Base-by-base conservation (phyloP, 176 grass and related monocot genomes). In the Paspalum notatum region DNA sequence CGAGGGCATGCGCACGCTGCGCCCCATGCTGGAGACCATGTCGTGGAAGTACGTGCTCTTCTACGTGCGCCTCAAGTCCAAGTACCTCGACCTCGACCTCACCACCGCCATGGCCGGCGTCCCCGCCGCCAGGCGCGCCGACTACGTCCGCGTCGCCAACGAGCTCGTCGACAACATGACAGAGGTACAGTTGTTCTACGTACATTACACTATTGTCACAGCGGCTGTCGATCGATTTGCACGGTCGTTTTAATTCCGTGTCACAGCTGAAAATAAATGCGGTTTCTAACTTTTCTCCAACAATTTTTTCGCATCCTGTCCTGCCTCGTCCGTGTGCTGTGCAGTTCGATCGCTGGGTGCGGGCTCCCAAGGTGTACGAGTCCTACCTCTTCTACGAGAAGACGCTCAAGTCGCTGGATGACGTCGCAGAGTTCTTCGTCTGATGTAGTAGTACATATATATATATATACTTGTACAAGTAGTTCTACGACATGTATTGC, bases 11-110 rank as follows among this genome's bases (percentile, higher is more conserved):
- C 79, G 82, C 38, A 88, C 87, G 46, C 87, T 95, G 58, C 84
- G 95, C 52, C 92, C 93, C 25, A 98, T 98, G 92, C 86, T 98
- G 20, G 92, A 98, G 76, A 91, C 90, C 68, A 98, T 98, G 95
- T 90, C 95, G 5, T 98, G 95, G 95, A 88, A 82, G 75, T 97
- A 97, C 71, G 90, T 94, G n/a, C 67, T 98, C 60, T 92, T 93
- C 82, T 98, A 95, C 80, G 75, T 98, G 10, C 84, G 95, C 1
- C 90, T 93, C 59, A 94, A 92, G 80, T 85, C 92, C 53, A 89
- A 91, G 57, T 98, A 93, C 76, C 92, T 98, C 18, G 92, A 94
- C 81, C 63, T 74, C 48, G 95, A 98, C 86, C 88, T 98, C 52
- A 92, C 89, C 81, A 98, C 83, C 17, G 95, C 92, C 65, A 84